Evolutionary conservation across 1,284 basidiomycete species (phyloP).

Genomic region (Puccinia triticina): DNA sequence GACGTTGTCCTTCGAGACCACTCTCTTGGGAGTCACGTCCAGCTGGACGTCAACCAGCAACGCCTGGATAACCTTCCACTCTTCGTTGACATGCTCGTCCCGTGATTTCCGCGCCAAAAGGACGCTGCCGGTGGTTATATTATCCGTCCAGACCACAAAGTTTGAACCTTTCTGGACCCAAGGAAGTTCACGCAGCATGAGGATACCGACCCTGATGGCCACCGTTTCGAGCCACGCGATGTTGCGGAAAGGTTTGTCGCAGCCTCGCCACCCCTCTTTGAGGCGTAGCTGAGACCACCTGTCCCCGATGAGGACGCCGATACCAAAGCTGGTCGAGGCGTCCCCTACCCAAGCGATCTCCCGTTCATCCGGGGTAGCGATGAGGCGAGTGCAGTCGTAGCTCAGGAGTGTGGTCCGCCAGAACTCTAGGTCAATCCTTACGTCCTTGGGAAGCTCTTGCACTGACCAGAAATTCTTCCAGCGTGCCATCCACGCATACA

Average conservation of each 20-base stretch:
- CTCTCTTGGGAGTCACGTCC: not conserved
- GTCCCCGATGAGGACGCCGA: not conserved
- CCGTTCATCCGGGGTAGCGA: not conserved
- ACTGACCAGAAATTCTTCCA: too few relatives aligned
- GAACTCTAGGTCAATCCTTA: not conserved
- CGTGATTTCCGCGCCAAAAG: not conserved
- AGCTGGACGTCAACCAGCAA: not conserved
- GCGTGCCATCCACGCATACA: too few relatives aligned
- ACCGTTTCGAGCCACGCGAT: not conserved
- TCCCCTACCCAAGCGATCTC: too few relatives aligned
- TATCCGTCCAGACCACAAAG: too few relatives aligned
- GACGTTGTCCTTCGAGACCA: not conserved
- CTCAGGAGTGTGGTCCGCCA: not conserved
- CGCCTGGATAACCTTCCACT: constrained; percentile 6
- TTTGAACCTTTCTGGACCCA: not conserved
- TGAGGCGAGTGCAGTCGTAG: not conserved
- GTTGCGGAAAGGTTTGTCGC: not conserved
- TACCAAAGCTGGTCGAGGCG: not conserved
- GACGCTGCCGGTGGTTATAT: too few relatives aligned
- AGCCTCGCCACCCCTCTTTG: not conserved
- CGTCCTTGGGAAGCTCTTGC: not conserved
- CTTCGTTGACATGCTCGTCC: not conserved
- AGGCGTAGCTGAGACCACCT: not conserved
- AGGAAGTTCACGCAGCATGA: not conserved
- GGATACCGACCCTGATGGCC: not conserved